A percentile compares a stretch with the other conserved stretches of the same genome.
These are phyloP conservation scores for Heterobasidion occidentale DNA, from an alignment of 1,284 basidiomycete species.

Conservation along the genomic window DNA sequence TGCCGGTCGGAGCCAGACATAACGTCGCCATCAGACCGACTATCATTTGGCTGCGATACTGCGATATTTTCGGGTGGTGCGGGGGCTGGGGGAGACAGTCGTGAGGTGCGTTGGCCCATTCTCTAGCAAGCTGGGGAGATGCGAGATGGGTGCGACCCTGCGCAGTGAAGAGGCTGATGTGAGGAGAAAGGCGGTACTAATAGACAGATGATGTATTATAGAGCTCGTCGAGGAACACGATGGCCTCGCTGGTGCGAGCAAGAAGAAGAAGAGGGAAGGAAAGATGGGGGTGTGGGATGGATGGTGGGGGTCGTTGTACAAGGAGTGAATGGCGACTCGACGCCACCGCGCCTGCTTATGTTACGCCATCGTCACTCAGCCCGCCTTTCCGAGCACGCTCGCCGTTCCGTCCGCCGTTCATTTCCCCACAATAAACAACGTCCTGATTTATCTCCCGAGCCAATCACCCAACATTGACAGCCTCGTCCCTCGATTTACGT, in stretches of 20 bases:
- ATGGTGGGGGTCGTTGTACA: background rate
- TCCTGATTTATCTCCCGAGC: too few species aligned
- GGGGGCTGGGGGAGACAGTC: background rate
- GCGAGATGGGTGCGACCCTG: background rate
- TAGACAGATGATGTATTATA: background rate
- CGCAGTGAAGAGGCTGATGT: background rate
- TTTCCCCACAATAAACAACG: too few species aligned
- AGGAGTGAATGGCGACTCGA: background rate
- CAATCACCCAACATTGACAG: too few species aligned
- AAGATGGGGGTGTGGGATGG: background rate
- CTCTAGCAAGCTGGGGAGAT: background rate
- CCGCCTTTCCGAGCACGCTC: background rate
- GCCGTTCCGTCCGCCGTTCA: too few species aligned
- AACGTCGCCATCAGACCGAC: background rate
- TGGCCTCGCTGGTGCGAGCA: background rate
- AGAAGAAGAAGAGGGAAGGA: background rate
- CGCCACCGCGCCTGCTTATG: background rate
- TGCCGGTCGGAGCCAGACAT: background rate
- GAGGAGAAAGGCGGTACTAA: background rate
- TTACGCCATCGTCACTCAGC: background rate
- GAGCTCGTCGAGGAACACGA: background rate
- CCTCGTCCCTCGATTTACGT: too few species aligned
- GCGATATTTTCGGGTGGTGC: background rate
- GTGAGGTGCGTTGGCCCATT: slow-evolving; percentile 1
- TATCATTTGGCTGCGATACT: background rate